These are phyloP conservation scores for Termitomyces sp. DNA, from an alignment of 768 basidiomycete genomes.

Conservation along the genomic window DNA sequence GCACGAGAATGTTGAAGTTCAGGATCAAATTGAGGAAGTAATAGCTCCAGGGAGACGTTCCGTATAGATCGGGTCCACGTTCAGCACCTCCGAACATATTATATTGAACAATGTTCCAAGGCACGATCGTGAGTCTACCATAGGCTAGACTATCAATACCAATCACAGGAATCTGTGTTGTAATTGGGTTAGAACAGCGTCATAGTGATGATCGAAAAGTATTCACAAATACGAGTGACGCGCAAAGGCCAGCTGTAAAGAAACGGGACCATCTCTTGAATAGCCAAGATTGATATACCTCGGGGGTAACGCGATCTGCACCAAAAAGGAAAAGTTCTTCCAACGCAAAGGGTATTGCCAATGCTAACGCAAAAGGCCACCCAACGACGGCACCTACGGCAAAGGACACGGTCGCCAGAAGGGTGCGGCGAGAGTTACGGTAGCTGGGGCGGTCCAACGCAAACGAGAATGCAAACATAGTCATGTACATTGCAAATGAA, in stretches of 20 bases:
- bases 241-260: conserved; percentile 43
- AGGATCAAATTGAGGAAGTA: conserved; percentile 86
- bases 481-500: conserved; percentile 91
- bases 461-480: conserved; percentile 71
- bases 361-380: conserved; percentile 92
- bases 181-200: neutral
- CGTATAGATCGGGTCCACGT: conserved; percentile 89
- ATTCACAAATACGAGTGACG: conserved; percentile 61
- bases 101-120: conserved; percentile 92
- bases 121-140: conserved; percentile 69
- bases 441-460: conserved; percentile 53
- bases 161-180: conserved; percentile 73
- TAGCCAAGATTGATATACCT: conserved; percentile 47
- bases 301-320: conserved; percentile 52
- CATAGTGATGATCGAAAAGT: neutral
- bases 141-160: conserved; percentile 84
- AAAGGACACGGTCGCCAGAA: conserved; percentile 63
- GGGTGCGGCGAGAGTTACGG: conserved; percentile 47
- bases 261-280: conserved; percentile 55
- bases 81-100: conserved; percentile 81
- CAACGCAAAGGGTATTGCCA: conserved; percentile 83
- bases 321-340: conserved; percentile 85
- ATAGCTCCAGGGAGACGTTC: conserved; percentile 82
- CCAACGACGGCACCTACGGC: conserved; percentile 85
- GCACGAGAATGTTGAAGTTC: conserved; percentile 88